Evolutionary conservation across 768 basidiomycete genomes (phyloP).

Genomic region (Pholiota conissans): DNA sequence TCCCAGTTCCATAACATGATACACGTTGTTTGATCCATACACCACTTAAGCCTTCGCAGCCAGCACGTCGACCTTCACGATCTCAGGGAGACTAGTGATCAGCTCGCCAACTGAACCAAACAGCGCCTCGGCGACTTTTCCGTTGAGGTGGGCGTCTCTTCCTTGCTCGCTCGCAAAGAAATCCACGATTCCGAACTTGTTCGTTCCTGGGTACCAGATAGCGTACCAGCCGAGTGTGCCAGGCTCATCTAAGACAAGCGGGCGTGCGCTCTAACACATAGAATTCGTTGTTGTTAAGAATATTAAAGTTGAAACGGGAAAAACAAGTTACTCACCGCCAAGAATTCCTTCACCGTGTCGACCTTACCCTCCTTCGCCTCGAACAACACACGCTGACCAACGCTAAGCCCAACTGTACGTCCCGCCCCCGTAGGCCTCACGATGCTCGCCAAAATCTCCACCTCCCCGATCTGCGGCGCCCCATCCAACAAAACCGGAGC

Average conservation of each 20-base stretch:
- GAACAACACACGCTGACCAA: constrained; percentile 33
- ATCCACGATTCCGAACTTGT: constrained; percentile 38
- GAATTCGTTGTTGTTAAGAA: not conserved
- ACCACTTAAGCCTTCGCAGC: constrained; percentile 24
- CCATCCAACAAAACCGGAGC: constrained; percentile 26
- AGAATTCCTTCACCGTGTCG: constrained; percentile 32
- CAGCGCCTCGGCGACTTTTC: constrained; percentile 35
- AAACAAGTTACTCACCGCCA: constrained; percentile 27
- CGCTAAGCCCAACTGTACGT: constrained; percentile 25
- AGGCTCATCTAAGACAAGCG: constrained; percentile 34
- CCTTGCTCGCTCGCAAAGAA: constrained; percentile 35
- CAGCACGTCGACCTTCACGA: constrained; percentile 32
- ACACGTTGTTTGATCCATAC: too few species aligned
- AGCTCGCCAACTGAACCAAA: constrained; percentile 33
- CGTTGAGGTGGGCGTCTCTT: constrained; percentile 30
- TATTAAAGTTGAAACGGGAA: not conserved
- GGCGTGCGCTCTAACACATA: constrained; percentile 26
- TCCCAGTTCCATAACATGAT: too few species aligned
- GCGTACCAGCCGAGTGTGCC: constrained; percentile 39
- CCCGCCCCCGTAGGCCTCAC: constrained; percentile 14
- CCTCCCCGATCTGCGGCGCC: constrained; percentile 26
- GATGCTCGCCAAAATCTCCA: constrained; percentile 31
- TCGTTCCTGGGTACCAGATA: constrained; percentile 33
- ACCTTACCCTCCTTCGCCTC: constrained; percentile 35
- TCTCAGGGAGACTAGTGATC: constrained; percentile 27